Evolutionary conservation across 805 yeast genomes (phyloP).

Genomic region (Lachancea cidri): DNA sequence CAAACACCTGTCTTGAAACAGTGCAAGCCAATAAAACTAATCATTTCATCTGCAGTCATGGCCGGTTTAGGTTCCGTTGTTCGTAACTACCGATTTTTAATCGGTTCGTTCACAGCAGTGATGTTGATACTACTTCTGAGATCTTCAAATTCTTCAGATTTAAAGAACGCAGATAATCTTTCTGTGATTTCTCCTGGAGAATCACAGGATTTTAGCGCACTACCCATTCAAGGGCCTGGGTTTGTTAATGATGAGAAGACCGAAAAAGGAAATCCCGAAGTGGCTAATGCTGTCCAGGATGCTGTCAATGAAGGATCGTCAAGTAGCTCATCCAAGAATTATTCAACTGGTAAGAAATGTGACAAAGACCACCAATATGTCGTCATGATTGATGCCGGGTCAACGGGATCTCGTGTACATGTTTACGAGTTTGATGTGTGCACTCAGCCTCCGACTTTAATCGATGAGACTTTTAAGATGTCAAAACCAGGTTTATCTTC

Average conservation of each 20-base stretch:
- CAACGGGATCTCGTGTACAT: constrained; percentile 96
- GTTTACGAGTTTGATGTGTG: constrained; percentile 89
- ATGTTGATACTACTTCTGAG: constrained; percentile 47
- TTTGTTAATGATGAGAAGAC: constrained; percentile 19
- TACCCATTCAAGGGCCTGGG: constrained; percentile 25
- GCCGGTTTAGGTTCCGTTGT: constrained; percentile 33
- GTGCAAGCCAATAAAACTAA: neutral
- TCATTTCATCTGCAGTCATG: neutral
- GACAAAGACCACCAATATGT: constrained; percentile 58
- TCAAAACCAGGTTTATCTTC: constrained; percentile 87
- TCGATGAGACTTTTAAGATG: constrained; percentile 82
- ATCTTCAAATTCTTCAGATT: constrained; percentile 39
- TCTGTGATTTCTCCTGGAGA: neutral
- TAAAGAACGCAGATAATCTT: no score
- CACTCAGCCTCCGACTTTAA: constrained; percentile 71
- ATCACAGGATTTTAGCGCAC: constrained; percentile 16
- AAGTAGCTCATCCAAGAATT: constrained; percentile 9
- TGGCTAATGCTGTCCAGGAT: constrained; percentile 23
- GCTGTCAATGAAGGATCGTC: constrained; percentile 27
- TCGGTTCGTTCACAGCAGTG: constrained; percentile 47
- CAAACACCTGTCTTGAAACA: no score
- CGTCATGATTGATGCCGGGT: constrained; percentile 96
- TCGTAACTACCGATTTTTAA: constrained; percentile 45
- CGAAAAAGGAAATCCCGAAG: constrained; percentile 19
- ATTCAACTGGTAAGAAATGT: constrained; percentile 28